Conservation (phyloP, 352 stramenopile genomes). For the Phytophthora pistaciae region DNA sequence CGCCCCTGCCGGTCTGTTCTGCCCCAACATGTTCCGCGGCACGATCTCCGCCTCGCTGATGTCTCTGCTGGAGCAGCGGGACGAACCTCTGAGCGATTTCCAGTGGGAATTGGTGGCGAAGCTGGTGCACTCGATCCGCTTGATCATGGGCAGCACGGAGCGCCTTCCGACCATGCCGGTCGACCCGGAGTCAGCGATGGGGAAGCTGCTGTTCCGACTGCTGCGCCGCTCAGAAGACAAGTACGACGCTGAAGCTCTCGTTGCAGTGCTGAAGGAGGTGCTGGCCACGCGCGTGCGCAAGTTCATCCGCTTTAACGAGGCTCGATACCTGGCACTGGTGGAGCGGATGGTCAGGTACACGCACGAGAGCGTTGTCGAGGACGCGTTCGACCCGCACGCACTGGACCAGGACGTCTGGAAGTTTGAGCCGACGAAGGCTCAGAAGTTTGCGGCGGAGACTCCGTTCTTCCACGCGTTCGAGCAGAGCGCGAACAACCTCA, state of each 20-base stretch:
- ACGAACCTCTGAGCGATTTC: conserved; percentile 48
- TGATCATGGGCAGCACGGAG: conserved; percentile 45
- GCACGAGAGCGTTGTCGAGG: conserved; percentile 41
- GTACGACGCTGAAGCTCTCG: conserved; percentile 15
- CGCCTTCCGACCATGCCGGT: conserved; percentile 26
- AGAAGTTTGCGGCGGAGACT: conserved; percentile 21
- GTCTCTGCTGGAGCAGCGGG: conserved; percentile 44
- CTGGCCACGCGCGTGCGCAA: conserved; percentile 57
- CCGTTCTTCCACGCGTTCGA: conserved; percentile 42
- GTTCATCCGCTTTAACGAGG: conserved; percentile 64
- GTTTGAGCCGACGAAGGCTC: conserved; percentile 36
- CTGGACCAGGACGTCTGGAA: conserved; percentile 43
- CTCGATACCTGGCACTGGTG: conserved; percentile 46
- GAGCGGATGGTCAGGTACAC: conserved; percentile 62
- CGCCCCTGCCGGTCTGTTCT: conserved; percentile 60
- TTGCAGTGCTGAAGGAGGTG: conserved; percentile 61
- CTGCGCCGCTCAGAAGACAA: conserved; percentile 41
- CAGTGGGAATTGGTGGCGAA: conserved; percentile 59
- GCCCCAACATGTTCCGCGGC: conserved; percentile 77
- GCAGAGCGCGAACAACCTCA: conserved; percentile 42
- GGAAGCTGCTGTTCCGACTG: conserved; percentile 68
- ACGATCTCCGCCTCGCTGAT: conserved; percentile 62
- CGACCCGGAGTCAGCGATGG: conserved; percentile 54
- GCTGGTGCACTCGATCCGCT: conserved; percentile 60
- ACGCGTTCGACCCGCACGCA: conserved; percentile 49